A percentile compares a stretch with the other conserved stretches of the same genome.
Evolutionary conservation across 208 protist genomes (phyloP).

Genomic region (Acanthamoeba royreba): DNA sequence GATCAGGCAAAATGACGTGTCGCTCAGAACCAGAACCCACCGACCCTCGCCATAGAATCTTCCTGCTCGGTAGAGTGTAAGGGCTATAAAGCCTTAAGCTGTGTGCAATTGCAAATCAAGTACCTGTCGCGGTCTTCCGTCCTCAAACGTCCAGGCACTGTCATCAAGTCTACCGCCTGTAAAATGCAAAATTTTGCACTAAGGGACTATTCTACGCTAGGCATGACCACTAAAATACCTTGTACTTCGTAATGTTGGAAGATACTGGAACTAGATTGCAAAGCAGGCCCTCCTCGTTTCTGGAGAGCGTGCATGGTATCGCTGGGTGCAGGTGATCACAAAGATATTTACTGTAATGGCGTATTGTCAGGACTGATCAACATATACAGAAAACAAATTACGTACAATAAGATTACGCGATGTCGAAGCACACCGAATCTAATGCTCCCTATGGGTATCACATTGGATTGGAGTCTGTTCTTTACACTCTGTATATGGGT

Average conservation of each 20-base stretch:
- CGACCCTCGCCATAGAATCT: background rate
- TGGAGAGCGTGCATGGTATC: constrained; percentile 3
- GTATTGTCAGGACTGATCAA: background rate
- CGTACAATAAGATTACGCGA: constrained; percentile 26
- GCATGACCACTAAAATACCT: background rate
- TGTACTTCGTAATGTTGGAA: constrained; percentile 24
- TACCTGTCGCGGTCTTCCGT: background rate
- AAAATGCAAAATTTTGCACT: too few relatives aligned
- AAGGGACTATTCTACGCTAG: background rate
- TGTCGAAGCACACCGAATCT: background rate
- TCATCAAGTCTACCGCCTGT: background rate
- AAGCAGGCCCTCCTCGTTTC: background rate
- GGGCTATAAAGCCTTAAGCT: background rate
- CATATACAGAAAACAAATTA: background rate
- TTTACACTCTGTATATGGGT: background rate
- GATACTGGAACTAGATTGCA: constrained; percentile 1
- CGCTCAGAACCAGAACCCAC: background rate
- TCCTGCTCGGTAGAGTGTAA: background rate
- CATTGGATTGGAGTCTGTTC: background rate
- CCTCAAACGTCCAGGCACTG: background rate
- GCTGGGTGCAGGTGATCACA: constrained; percentile 3
- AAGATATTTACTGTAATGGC: background rate
- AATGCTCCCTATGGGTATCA: background rate
- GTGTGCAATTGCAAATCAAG: background rate
- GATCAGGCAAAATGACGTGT: background rate